Base-by-base conservation (phyloP, 1,284 basidiomycete species). In the Ustilago shanxiensis region DNA sequence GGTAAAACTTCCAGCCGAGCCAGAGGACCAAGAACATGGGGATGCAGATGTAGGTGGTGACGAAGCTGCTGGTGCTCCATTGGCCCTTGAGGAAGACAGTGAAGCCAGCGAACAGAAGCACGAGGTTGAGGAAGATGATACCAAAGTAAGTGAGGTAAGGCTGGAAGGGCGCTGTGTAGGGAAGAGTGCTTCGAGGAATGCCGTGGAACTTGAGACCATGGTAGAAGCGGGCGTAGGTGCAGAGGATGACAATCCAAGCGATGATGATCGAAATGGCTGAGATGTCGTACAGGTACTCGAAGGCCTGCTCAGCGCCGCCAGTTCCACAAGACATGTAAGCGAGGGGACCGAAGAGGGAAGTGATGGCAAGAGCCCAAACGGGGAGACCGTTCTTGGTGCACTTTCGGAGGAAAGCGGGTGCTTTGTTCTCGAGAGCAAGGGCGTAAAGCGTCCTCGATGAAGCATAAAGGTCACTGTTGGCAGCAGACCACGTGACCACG, bases 401-500 rank as follows among this genome's bases (percentile, higher is more conserved):
- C 81, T 87, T 90, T 53, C 89, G 77, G 87, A 96, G 95, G 66
- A 94, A 67, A 22, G 69, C 72, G 8, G 94, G 94, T 0, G 93
- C 95, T 80, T 94, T 92, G 1, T 92, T 91, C 29, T 90, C 88
- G 9, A 89, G 85, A 20, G 94, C 91, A 61, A 96, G 88, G 49
- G 93, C 92, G 85, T 95, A 92, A 31, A 73, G 71, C 74, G 72
- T 92, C 82, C 95, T 91, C 9, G 92, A 94, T 14, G 91, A 91
- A 1, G 91, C 91, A 86, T 93, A 95, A 53, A 95, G 86, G 79
- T 94, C 92, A 79, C 92, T 92, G 59, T 91, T 92, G 9, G 92
- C 93, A 7, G 94, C 93, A 7, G 93, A 94, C 90, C 92, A 93
- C 1, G 93, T 93, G 0, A 93, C 92, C 22, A 91, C 90, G 60